These are phyloP conservation scores for Centrapalus pauciflorus DNA, from an alignment of 129 eudicot genomes.

Conservation along the genomic window DNA sequence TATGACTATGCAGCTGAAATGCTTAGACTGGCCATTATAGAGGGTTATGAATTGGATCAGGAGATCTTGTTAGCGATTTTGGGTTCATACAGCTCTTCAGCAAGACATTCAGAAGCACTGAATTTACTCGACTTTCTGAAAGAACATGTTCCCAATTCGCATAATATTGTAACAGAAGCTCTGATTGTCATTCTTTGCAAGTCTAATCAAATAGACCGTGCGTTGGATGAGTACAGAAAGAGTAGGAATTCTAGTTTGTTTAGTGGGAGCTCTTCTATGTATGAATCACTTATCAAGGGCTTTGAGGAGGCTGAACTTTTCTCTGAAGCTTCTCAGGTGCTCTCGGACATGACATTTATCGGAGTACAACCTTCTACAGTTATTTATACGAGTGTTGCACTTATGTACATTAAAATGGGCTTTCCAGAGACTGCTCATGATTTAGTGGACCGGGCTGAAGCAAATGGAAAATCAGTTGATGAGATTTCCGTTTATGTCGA, in stretches of 20 bases:
- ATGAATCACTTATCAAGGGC: conserved; percentile 55
- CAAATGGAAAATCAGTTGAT: conserved; percentile 33
- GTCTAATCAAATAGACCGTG: conserved; percentile 55
- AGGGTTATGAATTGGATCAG: conserved; percentile 59
- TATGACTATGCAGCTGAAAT: conserved; percentile 51
- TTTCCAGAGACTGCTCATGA: conserved; percentile 81
- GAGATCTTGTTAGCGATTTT: conserved; percentile 56
- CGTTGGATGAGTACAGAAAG: conserved; percentile 58
- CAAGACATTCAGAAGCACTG: conserved; percentile 60
- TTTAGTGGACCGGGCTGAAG: conserved; percentile 53
- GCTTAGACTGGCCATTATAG: conserved; percentile 45
- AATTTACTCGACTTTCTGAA: conserved; percentile 56
- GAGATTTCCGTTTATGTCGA: conserved; percentile 47
- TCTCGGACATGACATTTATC: conserved; percentile 71
- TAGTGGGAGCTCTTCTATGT: conserved; percentile 50
- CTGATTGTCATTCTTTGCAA: conserved; percentile 58
- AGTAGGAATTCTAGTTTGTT: conserved; percentile 24
- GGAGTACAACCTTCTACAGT: conserved; percentile 56
- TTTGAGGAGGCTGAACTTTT: conserved; percentile 52
- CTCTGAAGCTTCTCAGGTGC: conserved; percentile 77
- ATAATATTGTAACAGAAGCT: conserved; percentile 52
- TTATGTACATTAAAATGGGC: conserved; percentile 61
- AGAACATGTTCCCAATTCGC: conserved; percentile 42
- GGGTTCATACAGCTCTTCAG: conserved; percentile 68
- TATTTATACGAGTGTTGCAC: conserved; percentile 38